Evolutionary conservation across 2,329 filamentous ascomycete genomes (phyloP), one percentile per base, ranked within the genome.

Genomic region (Coleophoma crateriformis): DNA sequence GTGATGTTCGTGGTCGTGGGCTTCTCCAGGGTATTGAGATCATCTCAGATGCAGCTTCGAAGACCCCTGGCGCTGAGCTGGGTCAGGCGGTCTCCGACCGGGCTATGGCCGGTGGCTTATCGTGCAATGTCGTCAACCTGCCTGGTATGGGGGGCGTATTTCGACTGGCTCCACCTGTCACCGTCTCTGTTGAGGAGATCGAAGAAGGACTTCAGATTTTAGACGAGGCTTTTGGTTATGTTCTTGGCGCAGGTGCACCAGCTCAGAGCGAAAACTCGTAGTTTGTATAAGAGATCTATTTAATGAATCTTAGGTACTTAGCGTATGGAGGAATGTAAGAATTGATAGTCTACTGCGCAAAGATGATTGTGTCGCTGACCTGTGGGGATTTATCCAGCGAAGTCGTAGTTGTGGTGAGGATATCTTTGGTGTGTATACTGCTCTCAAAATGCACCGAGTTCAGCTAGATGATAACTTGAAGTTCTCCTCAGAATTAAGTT

Each of bases 1-100:
- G 81, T 1, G 79, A 84, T 57, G 74, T 85, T 0, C 72, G 81
- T 10, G 79, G 79, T 0, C 70, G 79, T 0, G 81, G 81, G 0
- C 66, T 84, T 11, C 75, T 84, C 70, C 71, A 72, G 0, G 80
- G 79, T 2, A 65, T 82, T 7, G 79, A 84, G 63, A 79, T 84
- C 53, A 74, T 85, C 1, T 64, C 65, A 0, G 70, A 81, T 56
- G 61, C 69, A 2, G 59, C 66, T 32, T 77, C 71, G 0, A 81
- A 79, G 52, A 63, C 58, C 2, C 73, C 73, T 0, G 76, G 66
- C 0, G 51, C 69, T 2, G 74, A 76, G 5, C 61, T 83, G 19
- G 78, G 74, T 0, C 67, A 70, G 51, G 57, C 57, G 0, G 66
- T 84, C 10, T 73, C 71, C 1, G 69, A 72, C 15, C 68, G 64